Evolutionary conservation across 345 rosid species (phyloP), one percentile per base, ranked within the genome.

Genomic region (Turnera subulata): DNA sequence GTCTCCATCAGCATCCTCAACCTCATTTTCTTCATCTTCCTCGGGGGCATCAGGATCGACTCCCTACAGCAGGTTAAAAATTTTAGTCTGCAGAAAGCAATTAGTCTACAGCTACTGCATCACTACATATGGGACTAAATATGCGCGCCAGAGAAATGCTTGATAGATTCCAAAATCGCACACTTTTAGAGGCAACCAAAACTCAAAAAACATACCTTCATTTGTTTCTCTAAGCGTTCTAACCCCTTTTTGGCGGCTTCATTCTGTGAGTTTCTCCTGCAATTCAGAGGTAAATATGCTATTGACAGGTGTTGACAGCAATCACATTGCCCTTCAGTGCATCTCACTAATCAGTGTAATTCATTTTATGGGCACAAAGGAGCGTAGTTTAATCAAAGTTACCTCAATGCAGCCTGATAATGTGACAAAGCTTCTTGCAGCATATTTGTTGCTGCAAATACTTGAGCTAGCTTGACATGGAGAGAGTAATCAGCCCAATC

Each of bases 401-500:
- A 88, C 99, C 99, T 84, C 67, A 90, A 55, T 59, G 99, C 96
- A 62, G 95, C 82, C 77, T 90, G 96, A 72, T 78, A 93, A 75
- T 93, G 97, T 16, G 95, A 74, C 68, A 93, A 76, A 25, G 99
- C 65, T 51, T 93, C 99, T 65, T 79, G 90, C 53, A 89, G 83
- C 89, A 76, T 80, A 80, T 81, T 80, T 39, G 94, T 90, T 11
- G 87, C 82, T 29, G 97, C 86, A 80, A 85, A 87, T 44, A 93
- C 95, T 84, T 93, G 95, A 73, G 99, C 97, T 76, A 93, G 61
- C 77, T 89, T 93, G 61, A 89, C 92, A 67, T 93, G 99, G 77
- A 89, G 94, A 61, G 95, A 89, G 61, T 89, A 97, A 72, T 93
- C 99, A 60, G 92, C 90, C 97, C 97, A 93, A 58, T 89, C 96